These are phyloP conservation scores for Rhododendron griersonianum DNA, from an alignment of 148 eudicot genomes.

Conservation along the genomic window DNA sequence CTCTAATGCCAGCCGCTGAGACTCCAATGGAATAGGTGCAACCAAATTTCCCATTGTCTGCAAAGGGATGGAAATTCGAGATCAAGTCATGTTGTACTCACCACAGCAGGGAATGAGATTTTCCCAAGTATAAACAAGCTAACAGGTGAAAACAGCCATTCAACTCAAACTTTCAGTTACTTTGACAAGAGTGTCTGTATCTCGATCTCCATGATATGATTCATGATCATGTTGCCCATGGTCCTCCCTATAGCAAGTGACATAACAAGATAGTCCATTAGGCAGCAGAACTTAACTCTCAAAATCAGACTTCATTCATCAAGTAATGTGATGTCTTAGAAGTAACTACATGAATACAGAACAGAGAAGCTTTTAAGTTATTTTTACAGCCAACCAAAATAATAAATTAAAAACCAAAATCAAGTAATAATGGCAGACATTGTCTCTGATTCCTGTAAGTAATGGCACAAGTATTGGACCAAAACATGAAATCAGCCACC, in stretches of 20 bases:
- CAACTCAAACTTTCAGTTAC: constrained; percentile 26
- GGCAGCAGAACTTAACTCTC: background rate
- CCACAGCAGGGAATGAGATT: background rate
- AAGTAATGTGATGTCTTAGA: background rate
- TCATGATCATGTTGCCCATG: constrained; percentile 90
- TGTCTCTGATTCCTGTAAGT: background rate
- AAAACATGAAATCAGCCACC: background rate
- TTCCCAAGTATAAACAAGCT: background rate
- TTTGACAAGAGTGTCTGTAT: constrained; percentile 80
- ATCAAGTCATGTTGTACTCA: constrained; percentile 1
- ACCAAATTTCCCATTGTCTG: constrained; percentile 77
- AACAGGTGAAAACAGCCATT: background rate
- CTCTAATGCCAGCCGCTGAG: constrained; percentile 43
- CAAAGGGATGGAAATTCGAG: constrained; percentile 19
- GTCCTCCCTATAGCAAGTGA: constrained; percentile 46
- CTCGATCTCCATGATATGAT: constrained; percentile 93
- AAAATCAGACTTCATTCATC: constrained; percentile 7
- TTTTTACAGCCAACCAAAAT: background rate
- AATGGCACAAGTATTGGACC: background rate
- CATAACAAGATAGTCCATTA: constrained; percentile 4
- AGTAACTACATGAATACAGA: background rate
- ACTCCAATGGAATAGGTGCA: constrained; percentile 52
- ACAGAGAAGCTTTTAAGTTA: background rate
- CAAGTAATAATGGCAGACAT: background rate
- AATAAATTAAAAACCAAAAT: background rate